phyloP scores from a whole-genome alignment of 441 rosid species.

The Viola pubescens region DNA sequence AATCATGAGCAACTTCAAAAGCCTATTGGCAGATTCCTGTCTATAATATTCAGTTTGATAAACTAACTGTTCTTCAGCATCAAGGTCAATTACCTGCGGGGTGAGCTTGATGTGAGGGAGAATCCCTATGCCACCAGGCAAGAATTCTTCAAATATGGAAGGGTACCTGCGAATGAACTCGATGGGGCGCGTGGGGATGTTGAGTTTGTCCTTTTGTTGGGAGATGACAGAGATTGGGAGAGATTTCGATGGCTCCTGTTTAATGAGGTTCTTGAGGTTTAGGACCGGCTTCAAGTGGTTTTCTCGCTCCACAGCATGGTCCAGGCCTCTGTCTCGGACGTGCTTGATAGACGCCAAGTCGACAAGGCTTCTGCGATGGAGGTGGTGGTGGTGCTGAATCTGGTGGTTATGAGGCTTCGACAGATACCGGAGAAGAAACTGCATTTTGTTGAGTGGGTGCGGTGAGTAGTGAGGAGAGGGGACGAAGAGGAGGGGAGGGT shows the following conservation, averaged over 20 bases:
- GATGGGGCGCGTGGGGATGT: constrained; percentile 65
- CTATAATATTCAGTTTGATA: constrained; percentile 59
- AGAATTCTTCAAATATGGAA: constrained; percentile 57
- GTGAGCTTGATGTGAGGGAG: constrained; percentile 82
- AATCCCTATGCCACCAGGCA: constrained; percentile 61
- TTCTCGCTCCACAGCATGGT: constrained; percentile 77
- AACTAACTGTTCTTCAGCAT: constrained; percentile 72
- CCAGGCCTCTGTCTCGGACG: constrained; percentile 80
- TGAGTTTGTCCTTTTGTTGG: constrained; percentile 39
- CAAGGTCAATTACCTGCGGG: constrained; percentile 59
- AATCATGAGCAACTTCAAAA: constrained; percentile 66
- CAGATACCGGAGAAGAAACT: constrained; percentile 25
- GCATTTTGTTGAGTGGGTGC: constrained; percentile 20
- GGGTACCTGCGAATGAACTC: constrained; percentile 76
- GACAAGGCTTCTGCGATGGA: constrained; percentile 23
- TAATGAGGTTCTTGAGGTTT: constrained; percentile 63
- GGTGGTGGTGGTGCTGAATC: constrained; percentile 11
- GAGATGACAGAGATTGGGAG: constrained; percentile 60
- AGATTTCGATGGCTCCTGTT: constrained; percentile 74
- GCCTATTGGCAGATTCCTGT: constrained; percentile 56
- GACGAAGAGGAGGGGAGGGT: constrained; percentile 1
- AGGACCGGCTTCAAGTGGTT: constrained; percentile 63
- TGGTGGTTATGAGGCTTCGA: constrained; percentile 10
- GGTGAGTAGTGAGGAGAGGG: not conserved
- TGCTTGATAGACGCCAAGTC: constrained; percentile 32